Percentiles rank a stretch among this genome's conserved stretches.
Conservation (phyloP, 2,329 filamentous ascomycete genomes). For the Xylariaceae sp. region DNA sequence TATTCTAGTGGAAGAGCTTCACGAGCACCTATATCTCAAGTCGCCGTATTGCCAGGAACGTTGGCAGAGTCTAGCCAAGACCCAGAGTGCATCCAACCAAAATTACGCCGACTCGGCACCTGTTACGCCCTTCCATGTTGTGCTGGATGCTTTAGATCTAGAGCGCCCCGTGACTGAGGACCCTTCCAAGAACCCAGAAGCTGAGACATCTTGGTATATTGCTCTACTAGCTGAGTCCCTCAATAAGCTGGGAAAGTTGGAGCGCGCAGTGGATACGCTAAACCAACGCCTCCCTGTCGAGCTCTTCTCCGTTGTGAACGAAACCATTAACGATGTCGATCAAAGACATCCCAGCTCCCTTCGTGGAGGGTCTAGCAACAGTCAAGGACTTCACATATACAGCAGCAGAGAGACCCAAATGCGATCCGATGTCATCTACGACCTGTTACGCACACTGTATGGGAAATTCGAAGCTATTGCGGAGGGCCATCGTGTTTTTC, state of each 20-base stretch:
- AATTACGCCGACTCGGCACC: conserved; percentile 42
- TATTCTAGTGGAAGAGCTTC: conserved; percentile 92
- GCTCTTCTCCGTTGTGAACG: conserved; percentile 87
- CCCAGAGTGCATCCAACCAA: conserved; percentile 51
- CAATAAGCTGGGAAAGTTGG: conserved; percentile 81
- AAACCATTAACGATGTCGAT: conserved; percentile 90
- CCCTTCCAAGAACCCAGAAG: conserved; percentile 85
- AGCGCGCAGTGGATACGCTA: conserved; percentile 80
- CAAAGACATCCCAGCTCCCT: conserved; percentile 84
- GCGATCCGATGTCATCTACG: conserved; percentile 79
- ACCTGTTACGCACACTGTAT: conserved; percentile 86
- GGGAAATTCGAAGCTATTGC: conserved; percentile 97
- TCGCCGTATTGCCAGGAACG: conserved; percentile 95
- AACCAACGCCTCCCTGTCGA: conserved; percentile 93
- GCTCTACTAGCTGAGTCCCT: conserved; percentile 80
- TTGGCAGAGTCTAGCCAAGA: conserved; percentile 78
- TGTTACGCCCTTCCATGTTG: conserved; percentile 51
- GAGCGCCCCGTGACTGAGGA: conserved; percentile 70
- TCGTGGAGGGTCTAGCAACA: conserved; percentile 49
- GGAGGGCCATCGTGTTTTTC: conserved; percentile 87
- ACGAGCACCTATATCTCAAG: conserved; percentile 95
- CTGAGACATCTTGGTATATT: conserved; percentile 92
- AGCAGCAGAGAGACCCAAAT: conserved; percentile 68
- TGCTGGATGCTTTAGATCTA: conserved; percentile 57
- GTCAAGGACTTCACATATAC: conserved; percentile 56